Percentiles rank a stretch among this genome's conserved stretches.
These are phyloP conservation scores for Leptographium wingfieldii DNA, from an alignment of 2,329 filamentous ascomycete genomes.

Conservation along the genomic window DNA sequence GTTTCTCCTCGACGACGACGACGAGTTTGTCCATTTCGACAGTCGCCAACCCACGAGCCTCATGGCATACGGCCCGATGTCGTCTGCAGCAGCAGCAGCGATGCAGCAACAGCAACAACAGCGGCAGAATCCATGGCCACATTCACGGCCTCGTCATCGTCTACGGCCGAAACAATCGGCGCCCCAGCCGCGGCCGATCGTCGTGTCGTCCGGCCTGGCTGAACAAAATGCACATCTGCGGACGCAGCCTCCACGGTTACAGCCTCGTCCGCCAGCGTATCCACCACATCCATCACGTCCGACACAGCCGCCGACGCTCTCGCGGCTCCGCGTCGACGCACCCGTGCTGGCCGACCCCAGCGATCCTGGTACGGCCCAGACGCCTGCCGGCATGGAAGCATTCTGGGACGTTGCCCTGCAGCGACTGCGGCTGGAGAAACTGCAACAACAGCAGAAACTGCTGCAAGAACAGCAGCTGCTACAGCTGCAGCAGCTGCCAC, in stretches of 20 bases:
- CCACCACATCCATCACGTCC: neutral
- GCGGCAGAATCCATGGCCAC: neutral
- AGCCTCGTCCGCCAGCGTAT: neutral
- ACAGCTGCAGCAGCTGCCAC: neutral
- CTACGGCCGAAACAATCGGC: too few relatives aligned
- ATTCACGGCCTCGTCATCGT: neutral
- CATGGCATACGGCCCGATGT: neutral
- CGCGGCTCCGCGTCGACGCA: too few relatives aligned
- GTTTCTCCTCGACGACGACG: neutral
- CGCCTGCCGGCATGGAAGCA: neutral
- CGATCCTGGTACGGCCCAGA: neutral
- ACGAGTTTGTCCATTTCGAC: neutral
- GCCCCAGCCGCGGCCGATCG: neutral
- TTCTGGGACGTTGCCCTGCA: slow-evolving; percentile 1
- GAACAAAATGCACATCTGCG: neutral
- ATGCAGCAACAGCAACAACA: neutral
- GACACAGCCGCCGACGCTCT: neutral
- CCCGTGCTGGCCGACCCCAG: neutral
- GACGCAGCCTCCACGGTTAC: neutral
- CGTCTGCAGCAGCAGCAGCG: neutral
- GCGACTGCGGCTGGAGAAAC: neutral
- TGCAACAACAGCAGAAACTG: neutral
- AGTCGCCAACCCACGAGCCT: too few relatives aligned
- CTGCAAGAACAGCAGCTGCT: neutral
- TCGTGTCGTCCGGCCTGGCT: neutral